phyloP scores from a whole-genome alignment of 2,329 filamentous ascomycete genomes.

The Fusarium anguioides region DNA sequence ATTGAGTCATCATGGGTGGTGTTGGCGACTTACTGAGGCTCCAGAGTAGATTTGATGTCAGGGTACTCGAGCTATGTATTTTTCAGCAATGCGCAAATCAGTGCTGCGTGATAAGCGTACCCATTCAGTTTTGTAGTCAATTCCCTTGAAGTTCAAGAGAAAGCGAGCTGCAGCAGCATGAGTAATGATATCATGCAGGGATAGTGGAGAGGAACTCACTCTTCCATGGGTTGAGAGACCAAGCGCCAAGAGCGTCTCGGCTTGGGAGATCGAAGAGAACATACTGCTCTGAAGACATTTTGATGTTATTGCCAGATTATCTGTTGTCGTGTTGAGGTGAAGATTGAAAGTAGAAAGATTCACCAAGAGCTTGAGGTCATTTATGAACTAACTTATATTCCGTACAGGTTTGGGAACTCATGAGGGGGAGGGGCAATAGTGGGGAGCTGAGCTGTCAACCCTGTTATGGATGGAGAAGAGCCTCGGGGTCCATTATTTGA shows the following conservation, averaged over 20 bases:
- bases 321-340: neutral
- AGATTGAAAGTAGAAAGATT: neutral
- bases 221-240: constrained; percentile 80
- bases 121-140: constrained; percentile 77
- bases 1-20: neutral
- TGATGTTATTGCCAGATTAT: neutral
- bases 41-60: constrained; percentile 67
- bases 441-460: constrained; percentile 18
- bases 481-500: neutral
- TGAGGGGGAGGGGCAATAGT: constrained; percentile 29
- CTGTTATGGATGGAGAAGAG: neutral
- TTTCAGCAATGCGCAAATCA: neutral
- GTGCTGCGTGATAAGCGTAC: constrained; percentile 33
- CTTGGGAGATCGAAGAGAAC: constrained; percentile 73
- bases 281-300: constrained; percentile 54
- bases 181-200: neutral
- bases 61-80: constrained; percentile 68
- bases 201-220: constrained; percentile 54
- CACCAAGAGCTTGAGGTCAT: neutral
- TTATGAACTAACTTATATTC: neutral
- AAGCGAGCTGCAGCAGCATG: constrained; percentile 65
- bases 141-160: constrained; percentile 73
- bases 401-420: constrained; percentile 9
- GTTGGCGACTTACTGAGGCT: constrained; percentile 59
- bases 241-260: constrained; percentile 59